These are phyloP conservation scores for Tolypocladium album DNA, from an alignment of 2,329 filamentous ascomycete genomes.

Conservation along the genomic window DNA sequence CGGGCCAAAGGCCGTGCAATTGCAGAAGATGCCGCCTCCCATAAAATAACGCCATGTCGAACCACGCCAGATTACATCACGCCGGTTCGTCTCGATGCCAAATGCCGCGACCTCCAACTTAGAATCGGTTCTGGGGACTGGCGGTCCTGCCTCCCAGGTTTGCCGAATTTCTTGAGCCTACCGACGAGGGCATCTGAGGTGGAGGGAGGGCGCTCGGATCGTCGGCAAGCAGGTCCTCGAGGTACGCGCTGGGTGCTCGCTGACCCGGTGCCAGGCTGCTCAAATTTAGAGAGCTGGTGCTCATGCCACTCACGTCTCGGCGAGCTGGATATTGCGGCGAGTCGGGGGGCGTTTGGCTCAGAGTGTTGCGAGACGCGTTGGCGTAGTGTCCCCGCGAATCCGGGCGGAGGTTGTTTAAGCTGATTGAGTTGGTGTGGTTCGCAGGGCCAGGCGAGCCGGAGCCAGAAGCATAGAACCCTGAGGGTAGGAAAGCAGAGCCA, in stretches of 20 bases:
- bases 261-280: slow-evolving; percentile 46
- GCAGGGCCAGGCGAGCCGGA: slow-evolving; percentile 37
- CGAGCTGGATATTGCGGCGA: slow-evolving; percentile 46
- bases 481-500: slow-evolving; percentile 72
- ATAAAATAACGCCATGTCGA: neutral
- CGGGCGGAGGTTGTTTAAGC: slow-evolving; percentile 49
- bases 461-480: slow-evolving; percentile 79
- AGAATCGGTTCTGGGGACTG: slow-evolving; percentile 16
- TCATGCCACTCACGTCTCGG: slow-evolving; percentile 49
- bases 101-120: neutral
- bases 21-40: neutral
- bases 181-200: slow-evolving; percentile 20
- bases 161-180: slow-evolving; percentile 1
- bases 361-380: slow-evolving; percentile 27
- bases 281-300: slow-evolving; percentile 57
- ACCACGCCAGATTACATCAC: neutral
- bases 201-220: slow-evolving; percentile 45
- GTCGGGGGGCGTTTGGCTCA: slow-evolving; percentile 48
- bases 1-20: neutral
- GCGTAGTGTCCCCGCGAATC: slow-evolving; percentile 41
- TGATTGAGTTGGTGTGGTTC: slow-evolving; percentile 43
- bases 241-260: slow-evolving; percentile 75
- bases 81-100: neutral
- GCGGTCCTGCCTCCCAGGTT: slow-evolving; percentile 4
- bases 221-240: slow-evolving; percentile 82